Evolutionary conservation across 345 rosid species (phyloP).

Genomic region (Eucalyptus pauciflora): DNA sequence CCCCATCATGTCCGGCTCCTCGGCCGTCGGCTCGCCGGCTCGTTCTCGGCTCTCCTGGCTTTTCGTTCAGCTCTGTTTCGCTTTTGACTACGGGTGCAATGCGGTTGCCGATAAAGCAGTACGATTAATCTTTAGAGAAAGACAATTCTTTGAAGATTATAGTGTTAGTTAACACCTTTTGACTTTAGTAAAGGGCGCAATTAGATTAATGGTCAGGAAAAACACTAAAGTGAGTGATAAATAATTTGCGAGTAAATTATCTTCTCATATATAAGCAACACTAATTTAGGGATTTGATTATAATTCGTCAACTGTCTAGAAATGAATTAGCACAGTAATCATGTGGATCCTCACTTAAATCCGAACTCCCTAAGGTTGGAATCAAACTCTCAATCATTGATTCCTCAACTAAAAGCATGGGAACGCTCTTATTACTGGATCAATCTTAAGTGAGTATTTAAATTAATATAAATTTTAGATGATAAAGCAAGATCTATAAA

Average conservation of each 20-base stretch:
- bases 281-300: fast-evolving
- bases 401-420: background rate
- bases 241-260: background rate
- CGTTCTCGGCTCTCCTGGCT: background rate
- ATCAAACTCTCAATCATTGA: background rate
- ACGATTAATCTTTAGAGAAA: background rate
- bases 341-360: fast-evolving
- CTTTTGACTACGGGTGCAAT: background rate
- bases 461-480: background rate
- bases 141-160: background rate
- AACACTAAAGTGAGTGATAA: background rate
- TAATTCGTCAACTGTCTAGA: fast-evolving
- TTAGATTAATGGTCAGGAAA: background rate
- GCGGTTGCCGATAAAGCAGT: background rate
- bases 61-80: background rate
- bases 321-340: fast-evolving
- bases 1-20: background rate
- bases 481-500: background rate
- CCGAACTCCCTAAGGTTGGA: background rate
- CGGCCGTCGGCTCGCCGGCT: background rate
- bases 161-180: background rate
- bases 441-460: background rate
- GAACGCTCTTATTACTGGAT: fast-evolving
- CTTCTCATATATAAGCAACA: background rate
- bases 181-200: background rate